Evolutionary conservation across 2,329 filamentous ascomycete species (phyloP).

Genomic region (Waltergamsia citrina): DNA sequence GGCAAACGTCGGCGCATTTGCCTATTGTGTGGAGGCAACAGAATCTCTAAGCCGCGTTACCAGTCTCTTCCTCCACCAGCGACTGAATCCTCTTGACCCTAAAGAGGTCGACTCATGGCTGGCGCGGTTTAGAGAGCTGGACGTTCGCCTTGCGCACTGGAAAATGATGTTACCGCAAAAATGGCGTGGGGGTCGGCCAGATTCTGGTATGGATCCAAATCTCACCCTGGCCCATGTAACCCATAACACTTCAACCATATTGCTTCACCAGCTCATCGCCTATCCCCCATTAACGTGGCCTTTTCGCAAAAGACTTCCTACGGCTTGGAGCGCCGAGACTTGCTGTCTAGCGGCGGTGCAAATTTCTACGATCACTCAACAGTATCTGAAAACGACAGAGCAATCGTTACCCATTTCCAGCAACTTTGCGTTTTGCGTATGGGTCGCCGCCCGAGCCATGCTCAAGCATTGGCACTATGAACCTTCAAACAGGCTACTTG

Average conservation of each 20-base stretch:
- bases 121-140: conserved; percentile 36
- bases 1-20: conserved; percentile 32
- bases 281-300: conserved; percentile 23
- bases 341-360: conserved; percentile 35
- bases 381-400: conserved; percentile 30
- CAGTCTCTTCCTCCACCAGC: conserved; percentile 33
- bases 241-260: conserved; percentile 38
- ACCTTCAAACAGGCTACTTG: conserved; percentile 8
- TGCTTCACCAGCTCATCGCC: conserved; percentile 37
- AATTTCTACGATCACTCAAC: conserved; percentile 32
- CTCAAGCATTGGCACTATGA: conserved; percentile 21
- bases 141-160: conserved; percentile 34
- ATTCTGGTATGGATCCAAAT: conserved; percentile 34
- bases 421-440: conserved; percentile 36
- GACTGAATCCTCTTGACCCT: conserved; percentile 25
- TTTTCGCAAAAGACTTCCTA: conserved; percentile 25
- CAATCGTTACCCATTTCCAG: conserved; percentile 14
- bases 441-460: conserved; percentile 32
- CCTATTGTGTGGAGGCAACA: conserved; percentile 35
- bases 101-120: conserved; percentile 32
- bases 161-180: conserved; percentile 32
- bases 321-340: conserved; percentile 35
- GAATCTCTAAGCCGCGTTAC: conserved; percentile 34
- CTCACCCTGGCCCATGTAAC: conserved; percentile 37
- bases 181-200: conserved; percentile 30